Evolutionary conservation across 23 red algal genomes (phyloP).

Genomic region (Gracilaria gracilis): DNA sequence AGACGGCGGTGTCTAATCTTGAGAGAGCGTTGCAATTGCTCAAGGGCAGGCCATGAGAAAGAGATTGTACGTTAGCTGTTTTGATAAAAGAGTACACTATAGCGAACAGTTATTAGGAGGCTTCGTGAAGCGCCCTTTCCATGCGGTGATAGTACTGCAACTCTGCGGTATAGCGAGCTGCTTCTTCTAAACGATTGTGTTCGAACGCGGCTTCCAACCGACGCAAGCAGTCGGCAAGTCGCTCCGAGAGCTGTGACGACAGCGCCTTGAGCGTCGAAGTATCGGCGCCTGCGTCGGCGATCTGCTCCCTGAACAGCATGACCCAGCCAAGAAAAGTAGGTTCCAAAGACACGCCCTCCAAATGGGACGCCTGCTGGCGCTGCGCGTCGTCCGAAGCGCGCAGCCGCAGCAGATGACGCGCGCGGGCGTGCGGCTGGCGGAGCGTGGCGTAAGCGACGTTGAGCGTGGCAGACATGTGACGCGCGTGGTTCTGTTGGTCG

Average conservation of each 20-base stretch:
- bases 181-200: neutral
- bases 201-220: slow-evolving; percentile 13
- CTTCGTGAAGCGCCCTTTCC: neutral
- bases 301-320: slow-evolving; percentile 24
- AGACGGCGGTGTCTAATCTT: slow-evolving; percentile 58
- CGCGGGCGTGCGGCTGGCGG: slow-evolving; percentile 20
- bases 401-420: slow-evolving; percentile 36
- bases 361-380: too few species aligned
- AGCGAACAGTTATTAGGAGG: neutral
- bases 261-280: neutral
- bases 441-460: slow-evolving; percentile 53
- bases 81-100: neutral
- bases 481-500: slow-evolving; percentile 2
- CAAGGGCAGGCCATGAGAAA: neutral
- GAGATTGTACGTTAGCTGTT: too few species aligned
- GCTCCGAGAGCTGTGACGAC: neutral
- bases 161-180: slow-evolving; percentile 17
- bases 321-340: slow-evolving; percentile 35
- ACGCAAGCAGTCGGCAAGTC: neutral
- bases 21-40: slow-evolving; percentile 39
- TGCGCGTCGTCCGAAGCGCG: neutral
- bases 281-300: neutral
- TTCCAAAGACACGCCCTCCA: too few species aligned
- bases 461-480: slow-evolving; percentile 33
- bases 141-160: slow-evolving; percentile 56